Evolutionary conservation across 441 rosid genomes (phyloP).

Genomic region (Theobroma grandiflorum): DNA sequence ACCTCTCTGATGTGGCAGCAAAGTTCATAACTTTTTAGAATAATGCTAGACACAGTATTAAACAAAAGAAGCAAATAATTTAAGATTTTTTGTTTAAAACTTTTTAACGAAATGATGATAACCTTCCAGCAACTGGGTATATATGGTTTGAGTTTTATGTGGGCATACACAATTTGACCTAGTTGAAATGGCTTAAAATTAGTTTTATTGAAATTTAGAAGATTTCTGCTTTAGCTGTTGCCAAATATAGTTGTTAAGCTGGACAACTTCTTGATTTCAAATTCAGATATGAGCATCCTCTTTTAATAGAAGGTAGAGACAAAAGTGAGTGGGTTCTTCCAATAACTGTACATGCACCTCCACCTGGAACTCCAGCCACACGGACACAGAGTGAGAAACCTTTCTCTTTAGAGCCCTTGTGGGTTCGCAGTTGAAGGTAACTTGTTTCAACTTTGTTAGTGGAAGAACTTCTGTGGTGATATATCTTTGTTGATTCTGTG

Average conservation of each 20-base stretch:
- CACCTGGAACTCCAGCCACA: slow-evolving; percentile 61
- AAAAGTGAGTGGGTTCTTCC: slow-evolving; percentile 96
- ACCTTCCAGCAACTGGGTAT: not conserved
- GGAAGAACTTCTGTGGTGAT: not conserved
- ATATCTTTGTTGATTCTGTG: slow-evolving; percentile 7
- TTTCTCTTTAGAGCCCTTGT: slow-evolving; percentile 75
- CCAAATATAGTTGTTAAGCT: not conserved
- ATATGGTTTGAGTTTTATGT: not conserved
- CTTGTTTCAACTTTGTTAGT: not conserved
- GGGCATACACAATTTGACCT: not conserved
- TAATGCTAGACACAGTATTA: not conserved
- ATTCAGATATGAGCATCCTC: slow-evolving; percentile 91
- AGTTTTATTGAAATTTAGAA: slow-evolving; percentile 5
- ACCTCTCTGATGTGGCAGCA: not conserved
- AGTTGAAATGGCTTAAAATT: not conserved
- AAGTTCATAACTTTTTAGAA: not conserved
- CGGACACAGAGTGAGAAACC: slow-evolving; percentile 63
- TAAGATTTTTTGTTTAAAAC: not conserved
- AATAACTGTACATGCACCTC: slow-evolving; percentile 87
- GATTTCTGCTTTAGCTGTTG: not conserved
- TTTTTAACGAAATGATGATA: not conserved
- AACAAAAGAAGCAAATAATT: not conserved
- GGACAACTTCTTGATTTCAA: slow-evolving; percentile 9
- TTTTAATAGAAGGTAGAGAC: slow-evolving; percentile 79
- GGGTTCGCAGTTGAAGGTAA: slow-evolving; percentile 63